Base-by-base conservation (phyloP, 2,329 filamentous ascomycete species). In the Stemphylium beticola region DNA sequence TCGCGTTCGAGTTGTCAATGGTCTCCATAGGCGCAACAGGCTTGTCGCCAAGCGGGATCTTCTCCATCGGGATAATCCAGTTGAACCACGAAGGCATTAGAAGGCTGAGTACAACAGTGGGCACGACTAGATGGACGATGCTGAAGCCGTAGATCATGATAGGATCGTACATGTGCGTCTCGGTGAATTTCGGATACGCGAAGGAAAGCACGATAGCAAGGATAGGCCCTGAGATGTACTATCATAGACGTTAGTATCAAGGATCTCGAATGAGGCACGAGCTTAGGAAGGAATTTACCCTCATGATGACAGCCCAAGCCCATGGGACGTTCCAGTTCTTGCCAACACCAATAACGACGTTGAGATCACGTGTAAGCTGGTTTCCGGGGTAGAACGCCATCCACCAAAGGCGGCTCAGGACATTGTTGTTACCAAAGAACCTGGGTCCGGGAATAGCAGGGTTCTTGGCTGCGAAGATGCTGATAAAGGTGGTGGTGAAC, bases 291-390 rank as follows among this genome's bases (percentile, higher is more conserved):
- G 8, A 17, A 36, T n/a, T 10, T 42, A 49, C 47, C 20, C 41
- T 49, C 47, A 49, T 49, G 31, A 49, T 49, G n/a, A 44, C 17
- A 0, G 77, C 76, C 77, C 80, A 82, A 65, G 82, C 79, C 56
- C 55, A 55, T 2, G 82, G 81, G 22, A 85, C 81, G 1, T 63
- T 75, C 82, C 81, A 84, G 68, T 84, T 83, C 36, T 79, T 80
- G 49, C 79, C 80, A 1, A 68, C 72, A 7, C 77, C 81, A 24
- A 84, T 76, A 36, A 81, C 76, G 4, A 75, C 64, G 50, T 84
- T 84, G 36, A 83, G 75, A 57, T 84, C 82, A n/a, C 75, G 76
- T n/a, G 78, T 74, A 14, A 84, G 76, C 72, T 84, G 82, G 57
- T 83, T 79, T 42, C 81, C 82, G 15, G 81, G 83, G 68, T 84